These are phyloP conservation scores for Pseudocercospora ulei DNA, from an alignment of 2,329 filamentous ascomycete genomes.

Conservation along the genomic window DNA sequence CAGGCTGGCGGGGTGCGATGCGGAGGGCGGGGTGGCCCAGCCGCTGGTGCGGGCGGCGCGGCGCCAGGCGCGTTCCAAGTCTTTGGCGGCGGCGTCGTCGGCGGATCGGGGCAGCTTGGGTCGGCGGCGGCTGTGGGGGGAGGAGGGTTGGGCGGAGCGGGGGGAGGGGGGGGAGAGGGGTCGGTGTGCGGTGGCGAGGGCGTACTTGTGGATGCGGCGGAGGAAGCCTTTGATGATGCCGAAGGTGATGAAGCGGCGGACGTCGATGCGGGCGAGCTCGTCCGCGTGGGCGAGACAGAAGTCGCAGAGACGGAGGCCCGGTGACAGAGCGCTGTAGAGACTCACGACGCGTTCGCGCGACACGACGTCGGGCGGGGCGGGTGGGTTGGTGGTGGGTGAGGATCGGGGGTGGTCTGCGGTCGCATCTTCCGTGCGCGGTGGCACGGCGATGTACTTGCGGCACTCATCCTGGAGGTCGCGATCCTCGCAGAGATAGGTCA, in stretches of 20 bases:
- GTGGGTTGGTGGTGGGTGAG: constrained; percentile 11
- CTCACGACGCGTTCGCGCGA: constrained; percentile 51
- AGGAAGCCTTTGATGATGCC: constrained; percentile 91
- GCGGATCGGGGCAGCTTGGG: constrained; percentile 18
- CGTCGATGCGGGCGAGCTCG: constrained; percentile 66
- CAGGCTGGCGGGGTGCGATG: constrained; percentile 29
- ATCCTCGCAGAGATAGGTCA: constrained; percentile 71
- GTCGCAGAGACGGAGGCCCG: constrained; percentile 73
- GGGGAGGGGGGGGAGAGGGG: constrained; percentile 10
- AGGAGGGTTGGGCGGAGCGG: constrained; percentile 16
- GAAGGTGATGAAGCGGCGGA: constrained; percentile 86
- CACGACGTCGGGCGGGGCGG: constrained; percentile 6
- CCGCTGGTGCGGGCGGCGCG: constrained; percentile 30
- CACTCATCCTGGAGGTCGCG: constrained; percentile 76
- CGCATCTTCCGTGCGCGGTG: constrained; percentile 1
- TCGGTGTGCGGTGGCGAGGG: constrained; percentile 45
- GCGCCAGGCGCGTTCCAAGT: constrained; percentile 32
- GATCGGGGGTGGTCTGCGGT: constrained; percentile 7
- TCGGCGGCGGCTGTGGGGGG: constrained; percentile 2
- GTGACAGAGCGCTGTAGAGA: constrained; percentile 75
- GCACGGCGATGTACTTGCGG: constrained; percentile 63
- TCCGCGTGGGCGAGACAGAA: constrained; percentile 72
- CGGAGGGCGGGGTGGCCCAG: constrained; percentile 29
- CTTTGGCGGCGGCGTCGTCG: constrained; percentile 20
- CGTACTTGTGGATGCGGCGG: constrained; percentile 83